Evolutionary conservation across 441 rosid genomes (phyloP).

Genomic region (Kokia cookei): DNA sequence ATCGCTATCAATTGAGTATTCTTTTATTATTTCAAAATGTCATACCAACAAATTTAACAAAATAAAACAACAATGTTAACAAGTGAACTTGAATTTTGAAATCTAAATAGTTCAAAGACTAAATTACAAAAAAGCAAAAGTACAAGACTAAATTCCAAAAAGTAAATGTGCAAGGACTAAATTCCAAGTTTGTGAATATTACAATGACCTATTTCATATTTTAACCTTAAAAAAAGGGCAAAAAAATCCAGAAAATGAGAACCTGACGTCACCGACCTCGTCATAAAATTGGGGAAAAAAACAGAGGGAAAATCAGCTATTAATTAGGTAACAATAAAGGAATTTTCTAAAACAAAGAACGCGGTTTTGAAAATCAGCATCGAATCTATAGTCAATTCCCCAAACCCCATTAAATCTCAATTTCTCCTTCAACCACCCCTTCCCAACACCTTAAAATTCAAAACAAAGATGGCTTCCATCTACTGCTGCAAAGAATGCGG

Average conservation of each 20-base stretch:
- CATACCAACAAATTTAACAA: too few species aligned
- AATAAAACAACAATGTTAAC: too few species aligned
- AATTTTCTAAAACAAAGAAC: not conserved
- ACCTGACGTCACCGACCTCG: not conserved
- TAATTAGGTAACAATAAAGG: not conserved
- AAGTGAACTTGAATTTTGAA: too few species aligned
- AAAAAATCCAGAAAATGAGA: not conserved
- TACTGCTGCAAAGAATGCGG: constrained; percentile 79
- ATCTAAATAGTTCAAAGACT: too few species aligned
- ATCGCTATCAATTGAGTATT: too few species aligned
- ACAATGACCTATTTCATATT: too few species aligned
- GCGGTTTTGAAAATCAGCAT: constrained; percentile 13
- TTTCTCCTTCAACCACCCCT: not conserved
- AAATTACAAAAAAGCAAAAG: too few species aligned
- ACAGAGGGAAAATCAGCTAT: not conserved
- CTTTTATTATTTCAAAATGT: too few species aligned
- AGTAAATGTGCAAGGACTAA: too few species aligned
- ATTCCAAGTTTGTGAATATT: too few species aligned
- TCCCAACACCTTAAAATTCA: not conserved
- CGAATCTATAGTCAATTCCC: not conserved
- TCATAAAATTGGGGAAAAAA: not conserved
- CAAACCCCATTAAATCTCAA: not conserved
- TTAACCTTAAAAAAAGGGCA: too few species aligned
- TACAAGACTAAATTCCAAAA: too few species aligned
- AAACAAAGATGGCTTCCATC: constrained; percentile 45